Conservation (phyloP, 306 rosid genomes). For the Begonia loranthoides region DNA sequence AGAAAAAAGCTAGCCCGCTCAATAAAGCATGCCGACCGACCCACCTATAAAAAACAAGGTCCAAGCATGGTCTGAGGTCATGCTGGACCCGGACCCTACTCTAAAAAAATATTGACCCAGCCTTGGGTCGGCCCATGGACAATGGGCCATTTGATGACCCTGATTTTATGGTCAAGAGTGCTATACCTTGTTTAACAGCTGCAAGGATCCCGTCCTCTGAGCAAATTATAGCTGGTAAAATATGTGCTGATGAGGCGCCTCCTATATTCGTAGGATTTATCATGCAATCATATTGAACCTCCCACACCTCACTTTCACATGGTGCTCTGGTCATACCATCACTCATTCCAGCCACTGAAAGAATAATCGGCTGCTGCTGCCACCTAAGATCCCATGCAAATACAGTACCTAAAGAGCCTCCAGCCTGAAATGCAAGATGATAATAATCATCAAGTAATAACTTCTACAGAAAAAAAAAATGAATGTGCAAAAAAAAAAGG, state of each 20-base stretch:
- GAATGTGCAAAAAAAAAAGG: neutral
- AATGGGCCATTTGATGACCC: no score
- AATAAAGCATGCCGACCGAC: no score
- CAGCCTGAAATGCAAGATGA: slow-evolving; percentile 39
- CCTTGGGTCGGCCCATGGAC: no score
- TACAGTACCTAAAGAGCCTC: slow-evolving; percentile 79
- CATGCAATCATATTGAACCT: slow-evolving; percentile 70
- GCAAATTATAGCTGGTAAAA: slow-evolving; percentile 78
- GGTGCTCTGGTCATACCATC: slow-evolving; percentile 27
- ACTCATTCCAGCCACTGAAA: slow-evolving; percentile 54
- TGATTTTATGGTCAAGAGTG: neutral
- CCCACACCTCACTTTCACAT: slow-evolving; percentile 97
- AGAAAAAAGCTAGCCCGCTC: no score
- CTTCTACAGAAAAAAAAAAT: no score
- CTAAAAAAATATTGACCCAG: no score
- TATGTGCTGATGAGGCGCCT: slow-evolving; percentile 49
- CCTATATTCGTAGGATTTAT: slow-evolving; percentile 31
- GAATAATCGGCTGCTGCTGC: slow-evolving; percentile 74
- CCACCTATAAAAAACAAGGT: neutral
- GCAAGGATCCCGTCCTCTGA: slow-evolving; percentile 91
- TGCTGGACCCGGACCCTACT: neutral
- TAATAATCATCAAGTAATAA: neutral
- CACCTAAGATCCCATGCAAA: slow-evolving; percentile 97
- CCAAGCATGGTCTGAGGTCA: neutral
- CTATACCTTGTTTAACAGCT: slow-evolving; percentile 65